These are phyloP conservation scores for Echinochloa phyllopogon DNA, from an alignment of 176 grass and related monocot genomes.

Conservation along the genomic window DNA sequence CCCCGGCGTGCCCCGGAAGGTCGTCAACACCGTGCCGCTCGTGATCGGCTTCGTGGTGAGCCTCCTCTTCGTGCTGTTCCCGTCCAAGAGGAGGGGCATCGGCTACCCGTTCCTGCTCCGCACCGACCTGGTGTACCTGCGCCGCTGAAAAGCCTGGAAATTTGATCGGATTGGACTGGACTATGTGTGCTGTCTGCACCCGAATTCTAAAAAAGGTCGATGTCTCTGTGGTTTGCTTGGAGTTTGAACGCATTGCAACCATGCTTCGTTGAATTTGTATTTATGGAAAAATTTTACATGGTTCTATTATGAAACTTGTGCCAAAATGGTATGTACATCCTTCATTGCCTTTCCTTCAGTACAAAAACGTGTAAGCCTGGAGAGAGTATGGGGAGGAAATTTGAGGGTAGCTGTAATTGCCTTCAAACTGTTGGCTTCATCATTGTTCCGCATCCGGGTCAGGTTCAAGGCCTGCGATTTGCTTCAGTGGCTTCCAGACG, in stretches of 20 bases:
- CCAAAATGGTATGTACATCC: constrained; percentile 38
- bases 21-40: constrained; percentile 72
- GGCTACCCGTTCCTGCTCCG: constrained; percentile 82
- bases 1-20: constrained; percentile 64
- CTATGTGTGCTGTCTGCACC: neutral
- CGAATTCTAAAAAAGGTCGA: neutral
- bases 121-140: constrained; percentile 66
- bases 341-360: constrained; percentile 10
- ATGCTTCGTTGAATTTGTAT: constrained; percentile 5
- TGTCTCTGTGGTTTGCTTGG: neutral
- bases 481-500: constrained; percentile 82
- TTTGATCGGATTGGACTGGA: neutral
- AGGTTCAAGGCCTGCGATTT: constrained; percentile 67
- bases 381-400: neutral
- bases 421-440: neutral
- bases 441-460: constrained; percentile 43
- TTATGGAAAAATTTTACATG: neutral
- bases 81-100: constrained; percentile 79
- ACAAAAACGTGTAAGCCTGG: neutral
- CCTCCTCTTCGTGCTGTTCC: constrained; percentile 81
- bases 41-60: constrained; percentile 84
- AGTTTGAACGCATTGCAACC: neutral
- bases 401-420: neutral
- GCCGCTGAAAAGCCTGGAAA: constrained; percentile 38
- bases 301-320: neutral